phyloP scores from a whole-genome alignment of 192 early-diverging fungal species.

The Coemansia sp. region DNA sequence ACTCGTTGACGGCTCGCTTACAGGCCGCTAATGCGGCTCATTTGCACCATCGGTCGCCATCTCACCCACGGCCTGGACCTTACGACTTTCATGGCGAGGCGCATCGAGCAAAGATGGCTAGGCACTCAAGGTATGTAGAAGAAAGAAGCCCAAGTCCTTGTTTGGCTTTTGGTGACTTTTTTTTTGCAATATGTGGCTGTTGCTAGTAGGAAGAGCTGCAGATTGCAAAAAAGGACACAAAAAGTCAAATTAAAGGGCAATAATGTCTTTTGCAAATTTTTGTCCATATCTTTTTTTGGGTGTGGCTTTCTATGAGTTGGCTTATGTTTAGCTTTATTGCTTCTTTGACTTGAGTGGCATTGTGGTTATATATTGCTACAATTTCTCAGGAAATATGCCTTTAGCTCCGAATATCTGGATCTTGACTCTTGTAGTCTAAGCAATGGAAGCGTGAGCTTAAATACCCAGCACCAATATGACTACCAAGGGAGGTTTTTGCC shows the following conservation, averaged over 20 bases:
- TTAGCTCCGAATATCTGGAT: background rate
- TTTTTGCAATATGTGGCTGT: background rate
- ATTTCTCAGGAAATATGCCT: slow-evolving; percentile 5
- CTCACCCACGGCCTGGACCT: slow-evolving; percentile 22
- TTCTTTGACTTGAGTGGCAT: slow-evolving; percentile 10
- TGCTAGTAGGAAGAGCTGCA: background rate
- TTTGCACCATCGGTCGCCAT: slow-evolving; percentile 19
- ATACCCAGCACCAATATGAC: background rate
- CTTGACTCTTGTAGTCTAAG: background rate
- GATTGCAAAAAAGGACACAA: background rate
- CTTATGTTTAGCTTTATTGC: background rate
- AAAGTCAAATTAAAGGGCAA: slow-evolving; percentile 2
- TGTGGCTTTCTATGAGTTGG: slow-evolving; percentile 9
- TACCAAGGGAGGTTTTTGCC: background rate
- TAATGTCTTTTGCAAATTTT: slow-evolving; percentile 5
- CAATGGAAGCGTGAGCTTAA: background rate
- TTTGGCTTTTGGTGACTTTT: background rate
- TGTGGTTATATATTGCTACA: slow-evolving; percentile 14
- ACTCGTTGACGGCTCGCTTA: slow-evolving; percentile 15
- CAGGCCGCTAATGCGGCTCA: background rate
- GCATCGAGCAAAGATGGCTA: slow-evolving; percentile 40
- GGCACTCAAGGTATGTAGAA: slow-evolving; percentile 47
- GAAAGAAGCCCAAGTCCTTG: background rate
- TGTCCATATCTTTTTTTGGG: background rate
- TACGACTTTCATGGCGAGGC: slow-evolving; percentile 34